Conservation (phyloP, 805 yeast species). For the Maudiozyma turicensis region DNA sequence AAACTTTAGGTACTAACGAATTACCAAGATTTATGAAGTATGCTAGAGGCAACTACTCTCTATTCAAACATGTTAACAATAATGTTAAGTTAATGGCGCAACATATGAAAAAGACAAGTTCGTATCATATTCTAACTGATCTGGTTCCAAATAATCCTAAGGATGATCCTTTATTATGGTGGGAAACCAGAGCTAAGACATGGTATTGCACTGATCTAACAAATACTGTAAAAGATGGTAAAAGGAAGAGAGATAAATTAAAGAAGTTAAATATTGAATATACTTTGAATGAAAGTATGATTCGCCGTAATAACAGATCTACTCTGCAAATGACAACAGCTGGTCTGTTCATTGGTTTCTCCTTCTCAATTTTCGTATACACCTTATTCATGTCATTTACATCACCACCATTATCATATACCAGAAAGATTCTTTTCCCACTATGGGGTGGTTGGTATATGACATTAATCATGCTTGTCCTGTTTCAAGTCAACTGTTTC, state of each 20-base stretch:
- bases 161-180: constrained; percentile 23
- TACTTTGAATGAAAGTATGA: constrained; percentile 26
- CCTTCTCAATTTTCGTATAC: constrained; percentile 56
- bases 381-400: constrained; percentile 45
- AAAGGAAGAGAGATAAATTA: constrained; percentile 20
- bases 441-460: constrained; percentile 89
- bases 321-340: constrained; percentile 41
- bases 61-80: constrained; percentile 22
- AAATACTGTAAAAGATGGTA: constrained; percentile 19
- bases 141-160: constrained; percentile 13
- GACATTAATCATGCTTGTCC: constrained; percentile 45
- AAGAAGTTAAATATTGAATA: constrained; percentile 24
- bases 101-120: constrained; percentile 15
- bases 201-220: constrained; percentile 33
- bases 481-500: constrained; percentile 60
- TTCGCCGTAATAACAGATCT: constrained; percentile 28
- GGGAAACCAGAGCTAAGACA: constrained; percentile 26
- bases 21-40: constrained; percentile 19
- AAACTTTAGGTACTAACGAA: constrained; percentile 30
- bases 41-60: constrained; percentile 17
- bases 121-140: constrained; percentile 9
- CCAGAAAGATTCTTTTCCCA: constrained; percentile 56
- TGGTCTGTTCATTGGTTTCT: constrained; percentile 62
- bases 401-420: constrained; percentile 31
- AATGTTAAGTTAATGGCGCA: constrained; percentile 20